Percentiles rank a stretch among this genome's conserved stretches.
These are phyloP conservation scores for Erucastrum elatum DNA, from an alignment of 345 rosid genomes.

Conservation along the genomic window DNA sequence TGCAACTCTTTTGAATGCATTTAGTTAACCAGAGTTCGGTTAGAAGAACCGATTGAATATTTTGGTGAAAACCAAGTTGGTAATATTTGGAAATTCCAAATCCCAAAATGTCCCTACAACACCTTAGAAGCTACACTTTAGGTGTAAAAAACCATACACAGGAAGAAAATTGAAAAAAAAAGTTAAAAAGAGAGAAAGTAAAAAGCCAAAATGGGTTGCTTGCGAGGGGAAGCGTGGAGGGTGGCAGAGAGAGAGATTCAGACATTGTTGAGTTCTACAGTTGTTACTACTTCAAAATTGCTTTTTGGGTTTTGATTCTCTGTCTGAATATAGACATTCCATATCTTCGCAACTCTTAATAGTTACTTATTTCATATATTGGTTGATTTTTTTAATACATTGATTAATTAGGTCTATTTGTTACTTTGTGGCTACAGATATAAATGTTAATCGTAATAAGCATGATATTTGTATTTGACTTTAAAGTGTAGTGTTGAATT, in stretches of 20 bases:
- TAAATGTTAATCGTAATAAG: constrained; percentile 1
- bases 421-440: neutral
- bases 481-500: constrained; percentile 11
- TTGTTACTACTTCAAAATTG: constrained; percentile 34
- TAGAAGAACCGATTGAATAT: constrained; percentile 2
- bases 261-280: constrained; percentile 42
- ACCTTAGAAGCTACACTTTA: constrained; percentile 29
- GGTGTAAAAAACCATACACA: constrained; percentile 25
- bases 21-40: constrained; percentile 22
- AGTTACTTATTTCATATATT: neutral
- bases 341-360: constrained; percentile 28
- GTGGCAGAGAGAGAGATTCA: constrained; percentile 46
- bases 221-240: constrained; percentile 66
- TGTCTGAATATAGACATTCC: constrained; percentile 32
- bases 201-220: constrained; percentile 44
- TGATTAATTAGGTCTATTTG: neutral
- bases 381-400: neutral
- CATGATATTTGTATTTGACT: constrained; percentile 26
- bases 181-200: constrained; percentile 20
- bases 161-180: neutral
- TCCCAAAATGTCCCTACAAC: constrained; percentile 40
- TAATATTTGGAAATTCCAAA: constrained; percentile 22
- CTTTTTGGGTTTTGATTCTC: constrained; percentile 37
- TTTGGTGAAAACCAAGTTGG: neutral
- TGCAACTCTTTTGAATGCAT: neutral